A percentile compares a stretch with the other conserved stretches of the same genome.
These are phyloP conservation scores for Hanseniaspora uvarum DNA, from an alignment of 1,139 yeast species.

Conservation along the genomic window DNA sequence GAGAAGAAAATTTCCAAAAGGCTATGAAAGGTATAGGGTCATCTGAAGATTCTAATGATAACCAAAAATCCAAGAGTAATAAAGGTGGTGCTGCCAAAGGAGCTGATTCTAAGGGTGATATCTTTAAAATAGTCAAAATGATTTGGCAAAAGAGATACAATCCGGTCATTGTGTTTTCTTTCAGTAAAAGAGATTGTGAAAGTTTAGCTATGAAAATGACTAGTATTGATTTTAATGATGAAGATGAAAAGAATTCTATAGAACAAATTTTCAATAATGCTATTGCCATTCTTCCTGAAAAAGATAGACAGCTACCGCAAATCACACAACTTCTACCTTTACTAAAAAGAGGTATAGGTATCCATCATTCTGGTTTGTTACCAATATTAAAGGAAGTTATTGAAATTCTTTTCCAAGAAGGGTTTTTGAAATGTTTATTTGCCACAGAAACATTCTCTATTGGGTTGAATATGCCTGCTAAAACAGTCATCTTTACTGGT, in stretches of 20 bases:
- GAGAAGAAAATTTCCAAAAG: slow-evolving; percentile 95
- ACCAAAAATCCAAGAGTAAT: slow-evolving; percentile 73
- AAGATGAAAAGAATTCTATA: slow-evolving; percentile 82
- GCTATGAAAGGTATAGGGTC: slow-evolving; percentile 88
- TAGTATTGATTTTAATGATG: slow-evolving; percentile 81
- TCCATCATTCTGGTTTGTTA: slow-evolving; percentile 91
- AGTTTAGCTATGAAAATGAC: slow-evolving; percentile 88
- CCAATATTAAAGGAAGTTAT: slow-evolving; percentile 95
- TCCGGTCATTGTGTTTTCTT: slow-evolving; percentile 96
- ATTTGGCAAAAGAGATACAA: slow-evolving; percentile 90
- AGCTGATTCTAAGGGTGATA: slow-evolving; percentile 69
- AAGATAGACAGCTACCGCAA: slow-evolving; percentile 86
- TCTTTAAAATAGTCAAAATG: slow-evolving; percentile 94
- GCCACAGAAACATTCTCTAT: slow-evolving; percentile 98
- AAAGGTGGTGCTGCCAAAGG: slow-evolving; percentile 68
- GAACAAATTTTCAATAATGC: slow-evolving; percentile 86
- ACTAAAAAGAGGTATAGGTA: slow-evolving; percentile 89
- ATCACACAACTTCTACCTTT: slow-evolving; percentile 83
- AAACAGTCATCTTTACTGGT: slow-evolving; percentile 93
- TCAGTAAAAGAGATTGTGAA: slow-evolving; percentile 94
- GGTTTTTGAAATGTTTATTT: slow-evolving; percentile 81
- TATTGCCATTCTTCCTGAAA: slow-evolving; percentile 72
- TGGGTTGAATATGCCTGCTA: slow-evolving; percentile 97
- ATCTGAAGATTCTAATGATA: slow-evolving; percentile 50
- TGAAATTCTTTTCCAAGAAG: slow-evolving; percentile 94